Evolutionary conservation across 352 stramenopile genomes (phyloP).

Genomic region (Globisporangium nagaii): DNA sequence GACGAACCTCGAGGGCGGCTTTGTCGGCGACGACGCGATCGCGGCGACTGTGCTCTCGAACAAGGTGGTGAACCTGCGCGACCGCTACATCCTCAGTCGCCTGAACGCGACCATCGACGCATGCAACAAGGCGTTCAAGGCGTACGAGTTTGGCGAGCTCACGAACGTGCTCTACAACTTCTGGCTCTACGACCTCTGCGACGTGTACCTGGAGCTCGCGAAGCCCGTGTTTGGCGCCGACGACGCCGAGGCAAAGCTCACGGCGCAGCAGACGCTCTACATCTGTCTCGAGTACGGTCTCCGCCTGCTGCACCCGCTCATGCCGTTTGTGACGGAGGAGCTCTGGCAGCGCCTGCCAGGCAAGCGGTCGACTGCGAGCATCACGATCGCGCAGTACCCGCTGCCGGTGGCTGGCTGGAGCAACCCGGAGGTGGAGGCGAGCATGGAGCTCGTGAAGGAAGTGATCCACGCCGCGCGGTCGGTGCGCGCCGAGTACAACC

Average conservation of each 20-base stretch:
- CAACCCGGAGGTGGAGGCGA: constrained; percentile 84
- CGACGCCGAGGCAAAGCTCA: constrained; percentile 62
- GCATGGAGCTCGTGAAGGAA: constrained; percentile 93
- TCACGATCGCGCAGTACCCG: constrained; percentile 80
- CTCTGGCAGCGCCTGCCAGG: constrained; percentile 84
- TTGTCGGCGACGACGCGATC: constrained; percentile 46
- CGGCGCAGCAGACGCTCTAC: constrained; percentile 82
- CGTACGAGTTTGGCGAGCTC: constrained; percentile 95
- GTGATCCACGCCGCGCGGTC: constrained; percentile 95
- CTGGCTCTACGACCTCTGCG: constrained; percentile 98
- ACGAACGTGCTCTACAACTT: constrained; percentile 96
- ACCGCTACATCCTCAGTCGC: constrained; percentile 84
- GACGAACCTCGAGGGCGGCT: constrained; percentile 90
- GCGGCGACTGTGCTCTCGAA: constrained; percentile 62
- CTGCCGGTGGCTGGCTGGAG: constrained; percentile 73
- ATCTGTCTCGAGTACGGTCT: constrained; percentile 79
- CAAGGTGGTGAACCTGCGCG: constrained; percentile 50
- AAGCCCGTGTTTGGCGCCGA: constrained; percentile 95
- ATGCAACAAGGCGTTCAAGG: constrained; percentile 82
- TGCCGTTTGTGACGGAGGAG: constrained; percentile 98
- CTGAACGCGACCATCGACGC: constrained; percentile 69
- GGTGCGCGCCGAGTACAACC: constrained; percentile 85
- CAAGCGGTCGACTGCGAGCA: constrained; percentile 58
- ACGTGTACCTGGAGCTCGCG: constrained; percentile 99
- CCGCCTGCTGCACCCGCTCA: constrained; percentile 95